Evolutionary conservation across 1,284 basidiomycete species (phyloP).

Genomic region (Ustilago nuda): DNA sequence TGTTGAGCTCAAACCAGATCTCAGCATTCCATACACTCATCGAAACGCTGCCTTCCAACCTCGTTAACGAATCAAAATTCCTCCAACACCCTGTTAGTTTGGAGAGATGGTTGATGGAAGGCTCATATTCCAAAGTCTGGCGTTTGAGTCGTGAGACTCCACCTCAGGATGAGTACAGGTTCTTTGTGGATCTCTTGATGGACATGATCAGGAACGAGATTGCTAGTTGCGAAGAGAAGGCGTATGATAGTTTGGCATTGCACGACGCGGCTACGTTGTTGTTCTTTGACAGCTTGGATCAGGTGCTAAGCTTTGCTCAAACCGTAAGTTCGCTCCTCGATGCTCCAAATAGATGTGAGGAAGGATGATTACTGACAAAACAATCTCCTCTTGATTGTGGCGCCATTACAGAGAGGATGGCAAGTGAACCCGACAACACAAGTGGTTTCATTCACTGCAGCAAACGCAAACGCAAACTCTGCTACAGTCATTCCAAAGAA

Average conservation of each 20-base stretch:
- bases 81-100: conserved; percentile 69
- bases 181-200: conserved; percentile 90
- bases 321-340: conserved; percentile 69
- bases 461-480: conserved; percentile 31
- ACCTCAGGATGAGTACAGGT: conserved; percentile 80
- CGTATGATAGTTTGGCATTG: conserved; percentile 86
- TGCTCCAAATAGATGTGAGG: background rate
- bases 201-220: conserved; percentile 94
- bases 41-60: conserved; percentile 77
- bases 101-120: conserved; percentile 98
- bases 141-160: conserved; percentile 83
- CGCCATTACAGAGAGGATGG: conserved; percentile 68
- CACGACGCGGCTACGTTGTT: conserved; percentile 87
- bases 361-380: background rate
- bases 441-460: conserved; percentile 62
- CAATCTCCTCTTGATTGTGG: background rate
- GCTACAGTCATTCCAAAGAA: conserved; percentile 60
- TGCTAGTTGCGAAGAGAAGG: conserved; percentile 89
- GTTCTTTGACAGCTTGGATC: conserved; percentile 84
- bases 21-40: conserved; percentile 99
- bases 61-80: conserved; percentile 57
- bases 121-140: conserved; percentile 98
- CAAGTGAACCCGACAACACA: conserved; percentile 69
- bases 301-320: conserved; percentile 81
- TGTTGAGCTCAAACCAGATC: conserved; percentile 94